Conservation (phyloP, 495 filamentous ascomycete genomes). For the Schizothecium vesticola region DNA sequence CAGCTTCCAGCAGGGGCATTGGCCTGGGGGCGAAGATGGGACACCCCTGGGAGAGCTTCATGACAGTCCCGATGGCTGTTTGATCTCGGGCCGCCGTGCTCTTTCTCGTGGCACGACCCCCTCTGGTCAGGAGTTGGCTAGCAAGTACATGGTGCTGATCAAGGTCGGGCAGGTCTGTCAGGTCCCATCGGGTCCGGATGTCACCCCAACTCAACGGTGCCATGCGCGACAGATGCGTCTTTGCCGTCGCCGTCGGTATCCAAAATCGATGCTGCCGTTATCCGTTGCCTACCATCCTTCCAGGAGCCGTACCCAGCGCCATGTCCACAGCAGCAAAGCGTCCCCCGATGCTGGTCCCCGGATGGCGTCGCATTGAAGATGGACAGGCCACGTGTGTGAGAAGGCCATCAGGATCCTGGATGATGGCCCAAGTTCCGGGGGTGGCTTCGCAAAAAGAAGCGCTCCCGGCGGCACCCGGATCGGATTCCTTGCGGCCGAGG, state of each 20-base stretch:
- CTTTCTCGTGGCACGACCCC: not conserved
- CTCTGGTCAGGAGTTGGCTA: not conserved
- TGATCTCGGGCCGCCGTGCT: not conserved
- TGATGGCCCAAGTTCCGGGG: not conserved
- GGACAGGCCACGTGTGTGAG: not conserved
- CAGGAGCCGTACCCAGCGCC: too few species aligned
- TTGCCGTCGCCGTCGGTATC: not conserved
- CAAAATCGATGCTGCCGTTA: not conserved
- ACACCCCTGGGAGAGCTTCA: not conserved
- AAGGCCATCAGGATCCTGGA: too few species aligned
- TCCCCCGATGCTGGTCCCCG: not conserved
- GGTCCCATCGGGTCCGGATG: too few species aligned
- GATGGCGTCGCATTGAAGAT: not conserved
- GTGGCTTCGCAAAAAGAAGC: not conserved
- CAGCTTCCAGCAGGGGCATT: too few species aligned
- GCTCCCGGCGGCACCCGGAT: not conserved
- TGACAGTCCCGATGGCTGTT: not conserved
- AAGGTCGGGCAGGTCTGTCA: too few species aligned
- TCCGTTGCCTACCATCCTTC: not conserved
- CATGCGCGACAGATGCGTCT: not conserved
- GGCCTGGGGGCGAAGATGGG: not conserved
- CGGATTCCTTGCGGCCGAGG: not conserved
- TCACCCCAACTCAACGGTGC: not conserved
- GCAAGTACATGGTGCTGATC: too few species aligned
- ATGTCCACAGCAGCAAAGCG: too few species aligned